Evolutionary conservation across 441 rosid species (phyloP), one percentile per base, ranked within the genome.

Genomic region (Brassica hybrid): DNA sequence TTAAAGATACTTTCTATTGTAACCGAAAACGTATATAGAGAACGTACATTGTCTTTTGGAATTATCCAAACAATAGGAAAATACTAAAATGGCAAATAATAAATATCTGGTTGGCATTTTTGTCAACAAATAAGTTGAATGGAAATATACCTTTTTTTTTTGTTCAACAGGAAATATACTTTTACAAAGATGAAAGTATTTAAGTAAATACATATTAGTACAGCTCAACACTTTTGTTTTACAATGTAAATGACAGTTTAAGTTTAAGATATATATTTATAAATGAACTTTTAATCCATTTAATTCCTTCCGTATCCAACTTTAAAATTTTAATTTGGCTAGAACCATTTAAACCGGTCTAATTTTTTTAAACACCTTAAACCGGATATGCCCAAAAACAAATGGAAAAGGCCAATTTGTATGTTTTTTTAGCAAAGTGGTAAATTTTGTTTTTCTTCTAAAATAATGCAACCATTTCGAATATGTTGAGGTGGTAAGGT

Each of bases 1-100:
- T 72, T 7, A 19, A 27, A 50, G 32, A 72, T 5, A 45, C 69
- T 72, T 78, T 67, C 5, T 60, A 48, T 50, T 73, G 50, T 60
- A 73, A 78, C 52, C 0, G 25, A 78, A 9, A 41, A 41, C 45
- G 57, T 43, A 56, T 61, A n/a, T 9, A 23, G 45, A 50, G 19
- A 17, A 58, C 30, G 16, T 69, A 34, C 38, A 62, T 6, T 56
- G 17, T 25, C 14, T 36, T 72, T 71, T 43, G 61, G 76, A 57
- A n/a, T 77, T 56, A 77, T 57, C 61, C 9, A 30, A 18, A 56
- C 3, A 18, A 18, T n/a, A 41, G 2, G 9, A 9, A 76, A 36
- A 23, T 67, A 34, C 16, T 64, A 57, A 70, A 13, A 4, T 18
- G 34, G 62, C 1, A 63, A 62, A 17, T 4, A 38, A 2, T 7